Conservation (phyloP, 345 rosid genomes). For the Eutrema japonicum region DNA sequence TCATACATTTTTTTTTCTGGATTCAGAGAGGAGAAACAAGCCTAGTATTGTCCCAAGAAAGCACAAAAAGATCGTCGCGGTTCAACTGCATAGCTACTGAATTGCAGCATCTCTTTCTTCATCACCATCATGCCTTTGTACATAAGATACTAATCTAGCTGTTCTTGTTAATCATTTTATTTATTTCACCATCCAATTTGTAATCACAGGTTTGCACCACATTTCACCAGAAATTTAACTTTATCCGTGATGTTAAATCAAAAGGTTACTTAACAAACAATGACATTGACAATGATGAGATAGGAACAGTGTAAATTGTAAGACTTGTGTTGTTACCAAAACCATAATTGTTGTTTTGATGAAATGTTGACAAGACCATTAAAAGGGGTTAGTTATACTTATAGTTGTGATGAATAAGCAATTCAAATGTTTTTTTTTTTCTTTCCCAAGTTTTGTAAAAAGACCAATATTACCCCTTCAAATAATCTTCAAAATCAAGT, state of each 20-base stretch:
- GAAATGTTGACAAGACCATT: slow-evolving; percentile 35
- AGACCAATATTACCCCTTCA: slow-evolving; percentile 35
- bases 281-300: slow-evolving; percentile 39
- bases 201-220: slow-evolving; percentile 34
- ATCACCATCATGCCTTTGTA: slow-evolving; percentile 26
- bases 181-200: slow-evolving; percentile 27
- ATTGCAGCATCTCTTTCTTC: slow-evolving; percentile 14
- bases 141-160: slow-evolving; percentile 39
- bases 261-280: slow-evolving; percentile 42
- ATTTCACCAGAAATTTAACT: slow-evolving; percentile 32
- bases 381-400: slow-evolving; percentile 27
- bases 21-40: slow-evolving; percentile 42
- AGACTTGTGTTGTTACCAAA: slow-evolving; percentile 25
- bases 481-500: slow-evolving; percentile 43
- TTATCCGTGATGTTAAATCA: slow-evolving; percentile 29
- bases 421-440: not conserved
- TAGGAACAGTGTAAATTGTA: slow-evolving; percentile 5
- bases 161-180: slow-evolving; percentile 15
- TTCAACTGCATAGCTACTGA: not conserved
- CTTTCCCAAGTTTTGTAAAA: slow-evolving; percentile 20
- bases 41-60: slow-evolving; percentile 25
- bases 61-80: not conserved
- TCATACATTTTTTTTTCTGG: slow-evolving; percentile 4
- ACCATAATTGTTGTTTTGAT: slow-evolving; percentile 36
- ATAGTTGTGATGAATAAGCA: slow-evolving; percentile 43